Percentiles rank a stretch among this genome's conserved stretches.
Evolutionary conservation across 768 basidiomycete genomes (phyloP).

Genomic region (Suillus spraguei): DNA sequence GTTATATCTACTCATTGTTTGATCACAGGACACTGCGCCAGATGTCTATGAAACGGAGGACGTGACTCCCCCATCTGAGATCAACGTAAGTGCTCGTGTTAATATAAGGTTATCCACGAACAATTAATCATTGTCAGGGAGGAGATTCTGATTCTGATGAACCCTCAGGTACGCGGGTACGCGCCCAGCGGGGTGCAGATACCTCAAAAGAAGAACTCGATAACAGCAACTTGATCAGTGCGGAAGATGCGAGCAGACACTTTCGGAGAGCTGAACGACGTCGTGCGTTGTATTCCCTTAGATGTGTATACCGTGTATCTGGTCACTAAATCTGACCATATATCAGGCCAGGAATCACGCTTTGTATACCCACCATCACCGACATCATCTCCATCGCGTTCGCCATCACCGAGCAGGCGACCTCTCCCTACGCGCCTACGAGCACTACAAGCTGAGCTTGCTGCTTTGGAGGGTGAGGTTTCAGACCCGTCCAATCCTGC

Average conservation of each 20-base stretch:
- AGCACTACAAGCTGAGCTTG: conserved; percentile 74
- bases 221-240: conserved; percentile 57
- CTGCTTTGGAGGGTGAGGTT: conserved; percentile 81
- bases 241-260: conserved; percentile 67
- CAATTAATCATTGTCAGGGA: conserved; percentile 41
- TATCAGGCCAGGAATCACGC: conserved; percentile 55
- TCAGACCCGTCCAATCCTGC: conserved; percentile 77
- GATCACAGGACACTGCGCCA: conserved; percentile 77
- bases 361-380: conserved; percentile 75
- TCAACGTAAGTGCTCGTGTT: conserved; percentile 44
- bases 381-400: conserved; percentile 40
- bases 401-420: conserved; percentile 32
- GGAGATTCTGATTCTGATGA: conserved; percentile 74
- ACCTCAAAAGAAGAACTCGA: conserved; percentile 71
- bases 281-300: conserved; percentile 36
- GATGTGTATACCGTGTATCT: background rate
- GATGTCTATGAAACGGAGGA: conserved; percentile 95
- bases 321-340: background rate
- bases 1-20: conserved; percentile 10
- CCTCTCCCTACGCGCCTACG: conserved; percentile 63
- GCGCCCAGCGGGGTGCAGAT: conserved; percentile 29
- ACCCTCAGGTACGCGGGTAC: conserved; percentile 39
- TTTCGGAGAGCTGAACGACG: conserved; percentile 75
- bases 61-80: conserved; percentile 53
- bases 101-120: background rate